Conservation (phyloP, 176 grass and related monocot species). For the Coix lacrymajobi region DNA sequence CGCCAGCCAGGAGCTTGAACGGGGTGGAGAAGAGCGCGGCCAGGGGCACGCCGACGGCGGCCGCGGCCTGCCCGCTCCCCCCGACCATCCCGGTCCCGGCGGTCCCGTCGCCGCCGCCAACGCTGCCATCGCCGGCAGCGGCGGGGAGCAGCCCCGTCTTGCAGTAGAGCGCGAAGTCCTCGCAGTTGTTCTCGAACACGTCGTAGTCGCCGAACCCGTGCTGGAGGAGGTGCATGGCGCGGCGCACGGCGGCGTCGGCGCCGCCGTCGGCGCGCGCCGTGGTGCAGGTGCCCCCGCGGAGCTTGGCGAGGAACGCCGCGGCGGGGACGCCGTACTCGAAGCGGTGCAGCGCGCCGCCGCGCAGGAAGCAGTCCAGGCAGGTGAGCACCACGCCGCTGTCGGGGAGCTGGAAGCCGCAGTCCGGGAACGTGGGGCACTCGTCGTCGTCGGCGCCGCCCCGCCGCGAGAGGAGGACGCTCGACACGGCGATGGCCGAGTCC, state of each 20-base stretch:
- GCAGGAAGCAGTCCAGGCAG: slow-evolving; percentile 85
- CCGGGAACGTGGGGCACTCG: slow-evolving; percentile 51
- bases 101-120: not conserved
- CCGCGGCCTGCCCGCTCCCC: slow-evolving; percentile 58
- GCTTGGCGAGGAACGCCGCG: slow-evolving; percentile 51
- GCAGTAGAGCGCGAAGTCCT: slow-evolving; percentile 91
- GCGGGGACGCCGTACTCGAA: slow-evolving; percentile 55
- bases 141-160: slow-evolving; percentile 54
- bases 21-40: slow-evolving; percentile 56
- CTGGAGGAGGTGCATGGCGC: slow-evolving; percentile 63
- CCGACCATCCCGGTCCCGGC: not conserved
- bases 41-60: slow-evolving; percentile 43
- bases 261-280: slow-evolving; percentile 37
- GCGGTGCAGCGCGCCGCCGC: slow-evolving; percentile 45
- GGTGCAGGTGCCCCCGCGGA: slow-evolving; percentile 78
- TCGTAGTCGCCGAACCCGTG: slow-evolving; percentile 68
- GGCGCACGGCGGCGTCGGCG: slow-evolving; percentile 31
- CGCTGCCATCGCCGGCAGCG: not conserved
- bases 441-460: not conserved
- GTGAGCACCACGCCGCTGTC: slow-evolving; percentile 67
- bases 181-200: slow-evolving; percentile 89
- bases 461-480: slow-evolving; percentile 24
- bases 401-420: slow-evolving; percentile 52
- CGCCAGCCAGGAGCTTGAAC: slow-evolving; percentile 48
- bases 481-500: slow-evolving; percentile 33